phyloP scores from a whole-genome alignment of 192 early-diverging fungal species.

The Nowakowskiella sp. region DNA sequence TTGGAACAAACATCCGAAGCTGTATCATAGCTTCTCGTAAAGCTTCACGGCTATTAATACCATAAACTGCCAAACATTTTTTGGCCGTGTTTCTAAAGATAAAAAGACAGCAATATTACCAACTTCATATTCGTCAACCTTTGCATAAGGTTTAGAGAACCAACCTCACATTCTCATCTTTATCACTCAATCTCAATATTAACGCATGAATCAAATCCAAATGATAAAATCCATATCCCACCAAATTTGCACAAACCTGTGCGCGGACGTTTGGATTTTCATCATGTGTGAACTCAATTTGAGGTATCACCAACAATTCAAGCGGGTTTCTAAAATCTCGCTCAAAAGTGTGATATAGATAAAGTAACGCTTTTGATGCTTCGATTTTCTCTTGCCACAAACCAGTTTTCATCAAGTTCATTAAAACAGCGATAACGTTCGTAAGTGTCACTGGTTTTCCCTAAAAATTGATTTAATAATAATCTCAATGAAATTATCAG shows the following conservation, averaged over 20 bases:
- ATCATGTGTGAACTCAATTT: slow-evolving; percentile 8
- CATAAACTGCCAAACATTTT: slow-evolving; percentile 22
- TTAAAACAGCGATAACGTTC: not conserved
- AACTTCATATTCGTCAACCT: too few relatives aligned
- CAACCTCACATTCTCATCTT: not conserved
- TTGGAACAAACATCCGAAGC: slow-evolving; percentile 22
- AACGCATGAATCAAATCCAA: not conserved
- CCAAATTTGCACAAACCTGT: slow-evolving; percentile 13
- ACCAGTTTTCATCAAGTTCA: not conserved
- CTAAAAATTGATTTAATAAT: not conserved
- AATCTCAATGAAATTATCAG: not conserved
- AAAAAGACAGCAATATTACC: too few relatives aligned
- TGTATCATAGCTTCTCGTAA: slow-evolving; percentile 24
- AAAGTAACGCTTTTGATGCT: not conserved
- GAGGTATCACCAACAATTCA: not conserved
- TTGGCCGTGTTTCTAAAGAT: slow-evolving; percentile 21
- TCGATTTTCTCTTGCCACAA: slow-evolving; percentile 20
- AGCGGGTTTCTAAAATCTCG: not conserved
- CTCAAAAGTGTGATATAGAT: slow-evolving; percentile 1
- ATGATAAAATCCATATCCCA: not conserved
- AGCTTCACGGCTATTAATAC: slow-evolving; percentile 23
- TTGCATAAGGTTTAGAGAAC: not conserved
- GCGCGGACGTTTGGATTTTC: slow-evolving; percentile 12
- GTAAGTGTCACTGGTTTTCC: not conserved
- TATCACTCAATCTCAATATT: not conserved